Base-by-base conservation (phyloP, 495 filamentous ascomycete genomes). In the Talaromyces wortmannii region DNA sequence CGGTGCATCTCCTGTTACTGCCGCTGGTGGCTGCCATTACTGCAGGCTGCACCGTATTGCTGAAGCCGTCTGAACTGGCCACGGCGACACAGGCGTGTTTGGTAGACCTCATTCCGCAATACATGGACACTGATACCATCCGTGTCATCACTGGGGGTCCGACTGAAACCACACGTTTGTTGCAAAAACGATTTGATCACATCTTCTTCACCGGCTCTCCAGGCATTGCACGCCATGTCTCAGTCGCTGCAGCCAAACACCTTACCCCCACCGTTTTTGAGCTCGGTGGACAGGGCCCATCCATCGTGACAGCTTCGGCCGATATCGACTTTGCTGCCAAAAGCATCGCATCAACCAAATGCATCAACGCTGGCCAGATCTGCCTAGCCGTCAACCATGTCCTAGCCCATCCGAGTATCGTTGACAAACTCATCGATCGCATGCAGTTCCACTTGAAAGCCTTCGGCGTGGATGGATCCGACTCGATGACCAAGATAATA, bases 151-250 rank as follows among this genome's bases (percentile, higher is more conserved):
- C 91, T 63, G 92, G 91, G 47, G 83, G 76, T 5, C 65, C 92
- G 13, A 74, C 82, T 10, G 90, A 95, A 76, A 90, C 86, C 8
- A 84, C 80, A 5, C 79, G 82, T 8, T 72, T 96, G 15, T 75
- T 97, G 10, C 78, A 89, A 53, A 78, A 87, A 61, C 92, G 91
- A 63, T 96, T 88, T 84, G 89, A 91, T 65, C 94, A 95, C 72
- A 91, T 97, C 54, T 91, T 94, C 70, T 97, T 92, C 70, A 97
- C 92, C 12, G 92, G 92, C 33, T 82, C 78, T 48, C 67, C 72
- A 0, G 68, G 61, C n/a, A 85, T 96, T 30, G 92, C 85, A 49
- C 86, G 76, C 51, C 89, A 95, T 64, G 83, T 97, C 50, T 81
- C 89, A 23, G 84, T 86, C 61, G 92, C 92, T 60, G 92, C 92